A percentile compares a stretch with the other conserved stretches of the same genome.
phyloP scores from a whole-genome alignment of 2,329 filamentous ascomycete genomes.

The Phaeosphaeriaceae sp. region DNA sequence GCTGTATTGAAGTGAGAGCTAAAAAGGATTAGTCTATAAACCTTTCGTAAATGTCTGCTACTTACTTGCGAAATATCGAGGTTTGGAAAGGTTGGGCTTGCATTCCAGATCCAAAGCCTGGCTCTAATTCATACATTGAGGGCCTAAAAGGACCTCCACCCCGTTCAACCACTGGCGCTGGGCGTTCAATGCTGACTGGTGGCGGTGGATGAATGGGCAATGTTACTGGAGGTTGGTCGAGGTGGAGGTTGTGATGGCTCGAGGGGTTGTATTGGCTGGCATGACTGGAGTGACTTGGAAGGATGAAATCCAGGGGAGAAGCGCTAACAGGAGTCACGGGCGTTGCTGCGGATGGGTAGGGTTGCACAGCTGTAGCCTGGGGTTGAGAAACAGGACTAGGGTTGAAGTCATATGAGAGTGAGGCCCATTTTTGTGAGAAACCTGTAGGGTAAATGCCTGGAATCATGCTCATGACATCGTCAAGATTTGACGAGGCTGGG shows the following conservation, averaged over 20 bases:
- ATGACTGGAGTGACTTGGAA: constrained; percentile 35
- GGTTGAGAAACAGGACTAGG: constrained; percentile 39
- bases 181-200: constrained; percentile 39
- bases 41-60: neutral
- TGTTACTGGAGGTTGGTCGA: constrained; percentile 40
- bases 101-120: constrained; percentile 47
- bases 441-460: constrained; percentile 54
- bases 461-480: constrained; percentile 49
- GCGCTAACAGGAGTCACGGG: constrained; percentile 35
- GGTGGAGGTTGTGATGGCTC: constrained; percentile 37
- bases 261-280: constrained; percentile 33
- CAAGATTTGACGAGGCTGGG: constrained; percentile 41
- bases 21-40: constrained; percentile 17
- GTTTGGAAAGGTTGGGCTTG: constrained; percentile 55
- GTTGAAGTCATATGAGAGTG: constrained; percentile 45
- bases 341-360: constrained; percentile 39
- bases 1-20: constrained; percentile 60
- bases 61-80: constrained; percentile 58
- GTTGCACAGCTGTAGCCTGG: constrained; percentile 41
- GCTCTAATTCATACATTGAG: constrained; percentile 54
- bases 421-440: constrained; percentile 42
- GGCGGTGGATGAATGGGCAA: constrained; percentile 41
- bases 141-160: constrained; percentile 53
- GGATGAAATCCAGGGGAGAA: constrained; percentile 43
- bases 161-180: constrained; percentile 35